Evolutionary conservation across 192 early-diverging fungal genomes (phyloP), one percentile per base, ranked within the genome.

Genomic region (Backusella morwellensis): DNA sequence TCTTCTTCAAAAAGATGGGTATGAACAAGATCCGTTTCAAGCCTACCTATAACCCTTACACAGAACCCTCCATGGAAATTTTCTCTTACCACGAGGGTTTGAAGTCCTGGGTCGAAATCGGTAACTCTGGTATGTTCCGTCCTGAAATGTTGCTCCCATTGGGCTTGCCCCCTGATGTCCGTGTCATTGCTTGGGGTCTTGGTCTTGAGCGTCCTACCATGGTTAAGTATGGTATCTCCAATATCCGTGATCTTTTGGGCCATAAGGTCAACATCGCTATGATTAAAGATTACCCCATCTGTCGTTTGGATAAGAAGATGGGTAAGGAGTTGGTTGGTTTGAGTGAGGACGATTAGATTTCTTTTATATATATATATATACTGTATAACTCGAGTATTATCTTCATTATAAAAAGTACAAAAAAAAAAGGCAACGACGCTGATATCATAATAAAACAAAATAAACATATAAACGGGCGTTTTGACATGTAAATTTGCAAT

Each of bases 1-100:
- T 91, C 73, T 99, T 99, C 90, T 99, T 97, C 87, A 86, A 93
- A 77, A 99, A 98, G 90, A 95, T 99, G 90, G 98, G 97, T 82
- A 83, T 94, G 75, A 85, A 88, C 42, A 95, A 94, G 78, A 91
- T 99, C 69, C 93, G 96, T 73, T 99, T 99, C 93, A 99, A 99
- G 91, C 98, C 98, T 68, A 95, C 98, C 4, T 99, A 97, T 87
- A 99, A 99, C 85, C 98, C 98, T 67, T 99, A 99, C 90, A 99
- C 98, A 52, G 98, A 99, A 84, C 98, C 98, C 41, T 94, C 92
- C 77, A 95, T 99, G 96, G 98, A 99, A 82, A 98, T 99, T 78
- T 99, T 99, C 86, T 93, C 97, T 54, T 99, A 93, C 89, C 97
- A 98, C 81, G 90, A 77, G 79, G 92, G 88, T 70, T 86, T 97